Base-by-base conservation (phyloP, 441 rosid species). In the Bocquillonia castaneifolia region DNA sequence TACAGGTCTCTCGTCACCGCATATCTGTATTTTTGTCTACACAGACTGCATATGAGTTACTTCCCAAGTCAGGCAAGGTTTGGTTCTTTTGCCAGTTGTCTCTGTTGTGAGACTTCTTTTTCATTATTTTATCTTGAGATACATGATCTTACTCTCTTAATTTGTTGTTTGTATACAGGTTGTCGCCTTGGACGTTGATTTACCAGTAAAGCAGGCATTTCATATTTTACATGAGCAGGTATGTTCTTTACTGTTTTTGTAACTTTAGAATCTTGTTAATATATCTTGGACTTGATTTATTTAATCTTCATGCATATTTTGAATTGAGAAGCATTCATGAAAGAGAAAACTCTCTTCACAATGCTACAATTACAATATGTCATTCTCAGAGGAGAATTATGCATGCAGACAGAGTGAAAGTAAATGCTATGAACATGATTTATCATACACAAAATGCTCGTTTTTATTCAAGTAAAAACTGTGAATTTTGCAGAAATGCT, bases 31-130 rank as follows among this genome's bases (percentile, higher is more conserved):
- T 78, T 76, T 70, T 86, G 77, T 78, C 82, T 64, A 59, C 80
- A 10, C 84, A 81, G 48, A 84, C 84, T 36, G 87, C 87, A 26
- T 84, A 86, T 34, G 91, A 86, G 74, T 81, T 86, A 64, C 81
- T 86, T 72, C 91, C 91, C 50, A 80, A 81, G 83, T 86, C 91
- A 67, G 91, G 91, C 85, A 86, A 86, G 91, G 91, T 86, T 68
- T 78, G 87, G 72, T 68, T 72, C 59, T 67, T 71, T 76, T 59
- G 54, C 81, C 79, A 18, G 55, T 34, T 42, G 20, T 13, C 34
- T 68, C 25, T 13, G 39, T 50, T 39, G 20, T 56, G 36, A 37
- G 31, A 20, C 22, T 18, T 5, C n/a, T 63, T 34, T 47, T 15
- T 44, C 70, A 22, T 73, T 69, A 17, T 59, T 22, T 40, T 23